Conservation (phyloP, 768 basidiomycete genomes). For the Hydnomerulius pinastri region DNA sequence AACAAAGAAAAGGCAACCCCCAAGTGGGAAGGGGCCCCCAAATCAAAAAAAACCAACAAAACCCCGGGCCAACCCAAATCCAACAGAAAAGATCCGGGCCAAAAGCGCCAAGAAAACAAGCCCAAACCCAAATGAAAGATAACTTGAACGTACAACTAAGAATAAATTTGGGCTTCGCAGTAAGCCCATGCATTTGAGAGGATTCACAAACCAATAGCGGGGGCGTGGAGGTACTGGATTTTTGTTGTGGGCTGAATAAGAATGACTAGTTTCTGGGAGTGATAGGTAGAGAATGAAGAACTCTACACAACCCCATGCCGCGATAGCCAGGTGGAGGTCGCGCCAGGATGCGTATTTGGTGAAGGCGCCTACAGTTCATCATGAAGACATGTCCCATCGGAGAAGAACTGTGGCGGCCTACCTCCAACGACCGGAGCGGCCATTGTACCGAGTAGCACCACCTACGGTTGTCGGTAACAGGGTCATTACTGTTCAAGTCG, state of each 20-base stretch:
- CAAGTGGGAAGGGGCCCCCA: background rate
- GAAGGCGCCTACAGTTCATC: slow-evolving; percentile 36
- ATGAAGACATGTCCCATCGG: background rate
- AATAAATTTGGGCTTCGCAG: slow-evolving; percentile 33
- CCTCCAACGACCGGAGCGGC: slow-evolving; percentile 59
- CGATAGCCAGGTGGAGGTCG: slow-evolving; percentile 47
- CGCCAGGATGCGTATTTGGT: slow-evolving; percentile 64
- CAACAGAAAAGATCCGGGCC: slow-evolving; percentile 43
- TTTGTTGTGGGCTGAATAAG: slow-evolving; percentile 36
- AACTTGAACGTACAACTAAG: slow-evolving; percentile 28
- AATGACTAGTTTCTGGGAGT: slow-evolving; percentile 61
- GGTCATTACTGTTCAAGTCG: background rate
- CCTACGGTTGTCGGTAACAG: slow-evolving; percentile 20
- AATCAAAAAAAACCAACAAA: slow-evolving; percentile 32
- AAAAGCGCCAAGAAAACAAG: slow-evolving; percentile 31
- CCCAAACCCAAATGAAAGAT: slow-evolving; percentile 19
- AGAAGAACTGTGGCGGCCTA: slow-evolving; percentile 7
- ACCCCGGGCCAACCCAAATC: no score
- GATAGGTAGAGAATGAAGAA: slow-evolving; percentile 40
- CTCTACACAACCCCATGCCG: slow-evolving; percentile 37
- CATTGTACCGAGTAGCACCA: slow-evolving; percentile 53
- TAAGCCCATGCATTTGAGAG: slow-evolving; percentile 28
- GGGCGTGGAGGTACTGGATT: slow-evolving; percentile 12
- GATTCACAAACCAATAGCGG: slow-evolving; percentile 42
- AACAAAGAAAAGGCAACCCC: slow-evolving; percentile 12